Conservation (phyloP, 176 grass and related monocot species). For the Themeda triandra region DNA sequence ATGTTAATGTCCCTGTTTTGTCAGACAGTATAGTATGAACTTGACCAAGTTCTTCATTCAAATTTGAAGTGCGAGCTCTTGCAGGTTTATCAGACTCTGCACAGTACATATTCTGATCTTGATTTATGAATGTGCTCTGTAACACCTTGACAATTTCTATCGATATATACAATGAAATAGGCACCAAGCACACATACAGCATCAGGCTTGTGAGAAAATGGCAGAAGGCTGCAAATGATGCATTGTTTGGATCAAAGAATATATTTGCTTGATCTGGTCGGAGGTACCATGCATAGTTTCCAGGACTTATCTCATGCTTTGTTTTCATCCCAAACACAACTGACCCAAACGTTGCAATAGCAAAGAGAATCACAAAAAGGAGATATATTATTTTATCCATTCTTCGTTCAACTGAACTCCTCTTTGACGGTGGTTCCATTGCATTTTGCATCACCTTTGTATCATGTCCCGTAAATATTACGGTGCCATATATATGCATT, state of each 20-base stretch:
- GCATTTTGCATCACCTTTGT: slow-evolving; percentile 98
- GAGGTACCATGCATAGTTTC: slow-evolving; percentile 80
- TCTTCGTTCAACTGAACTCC: slow-evolving; percentile 84
- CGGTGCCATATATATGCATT: slow-evolving; percentile 57
- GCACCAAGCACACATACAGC: slow-evolving; percentile 83
- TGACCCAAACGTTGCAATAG: slow-evolving; percentile 64
- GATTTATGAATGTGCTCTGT: slow-evolving; percentile 91
- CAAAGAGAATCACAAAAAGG: slow-evolving; percentile 58
- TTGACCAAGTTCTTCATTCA: slow-evolving; percentile 95
- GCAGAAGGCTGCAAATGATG: slow-evolving; percentile 60
- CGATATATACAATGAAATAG: slow-evolving; percentile 93
- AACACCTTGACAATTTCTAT: slow-evolving; percentile 93
- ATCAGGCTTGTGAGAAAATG: slow-evolving; percentile 94
- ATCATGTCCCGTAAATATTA: slow-evolving; percentile 91
- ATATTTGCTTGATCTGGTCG: slow-evolving; percentile 62
- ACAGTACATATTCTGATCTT: slow-evolving; percentile 79
- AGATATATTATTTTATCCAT: slow-evolving; percentile 92
- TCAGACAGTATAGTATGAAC: slow-evolving; percentile 91
- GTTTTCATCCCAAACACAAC: slow-evolving; percentile 75
- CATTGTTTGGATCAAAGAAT: slow-evolving; percentile 73
- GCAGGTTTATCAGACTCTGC: slow-evolving; percentile 84
- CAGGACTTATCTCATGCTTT: slow-evolving; percentile 50
- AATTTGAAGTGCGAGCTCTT: slow-evolving; percentile 82
- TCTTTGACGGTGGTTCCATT: slow-evolving; percentile 84
- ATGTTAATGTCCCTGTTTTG: slow-evolving; percentile 94